Evolutionary conservation across 2,329 filamentous ascomycete genomes (phyloP).

Genomic region (Neopestalotiopsis rosae): DNA sequence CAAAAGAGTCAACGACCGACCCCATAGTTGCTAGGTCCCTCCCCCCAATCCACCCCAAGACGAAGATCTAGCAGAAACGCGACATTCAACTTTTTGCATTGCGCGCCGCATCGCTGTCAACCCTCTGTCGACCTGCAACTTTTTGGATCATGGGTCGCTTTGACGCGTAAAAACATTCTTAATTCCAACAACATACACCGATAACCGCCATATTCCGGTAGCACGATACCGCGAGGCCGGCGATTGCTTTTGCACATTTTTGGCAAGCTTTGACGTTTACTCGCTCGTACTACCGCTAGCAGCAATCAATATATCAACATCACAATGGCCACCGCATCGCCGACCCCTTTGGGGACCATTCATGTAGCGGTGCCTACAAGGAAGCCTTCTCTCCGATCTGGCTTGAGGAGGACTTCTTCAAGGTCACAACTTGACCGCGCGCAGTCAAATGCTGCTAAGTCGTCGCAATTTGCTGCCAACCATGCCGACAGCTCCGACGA

Average conservation of each 20-base stretch:
- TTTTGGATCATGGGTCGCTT: constrained; percentile 43
- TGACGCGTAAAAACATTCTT: constrained; percentile 46
- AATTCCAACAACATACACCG: constrained; percentile 37
- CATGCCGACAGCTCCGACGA: constrained; percentile 89
- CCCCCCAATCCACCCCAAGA: constrained; percentile 7
- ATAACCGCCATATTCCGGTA: constrained; percentile 18
- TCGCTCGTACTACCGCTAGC: not conserved
- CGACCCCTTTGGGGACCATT: constrained; percentile 56
- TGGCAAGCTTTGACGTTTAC: not conserved
- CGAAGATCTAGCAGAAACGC: constrained; percentile 25
- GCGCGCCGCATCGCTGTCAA: constrained; percentile 43
- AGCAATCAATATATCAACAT: constrained; percentile 22
- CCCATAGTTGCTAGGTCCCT: constrained; percentile 16
- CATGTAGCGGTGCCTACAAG: constrained; percentile 52
- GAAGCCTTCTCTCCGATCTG: constrained; percentile 62
- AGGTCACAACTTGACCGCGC: constrained; percentile 50
- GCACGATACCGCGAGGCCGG: not conserved
- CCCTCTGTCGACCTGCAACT: constrained; percentile 37
- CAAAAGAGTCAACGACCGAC: not conserved
- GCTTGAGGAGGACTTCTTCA: constrained; percentile 55
- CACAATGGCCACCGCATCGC: constrained; percentile 33
- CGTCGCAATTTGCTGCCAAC: constrained; percentile 55
- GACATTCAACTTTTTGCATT: constrained; percentile 33
- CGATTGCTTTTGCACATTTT: constrained; percentile 26
- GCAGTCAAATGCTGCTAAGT: constrained; percentile 51